phyloP scores from a whole-genome alignment of 345 rosid species.

The Cardamine resedifolia region DNA sequence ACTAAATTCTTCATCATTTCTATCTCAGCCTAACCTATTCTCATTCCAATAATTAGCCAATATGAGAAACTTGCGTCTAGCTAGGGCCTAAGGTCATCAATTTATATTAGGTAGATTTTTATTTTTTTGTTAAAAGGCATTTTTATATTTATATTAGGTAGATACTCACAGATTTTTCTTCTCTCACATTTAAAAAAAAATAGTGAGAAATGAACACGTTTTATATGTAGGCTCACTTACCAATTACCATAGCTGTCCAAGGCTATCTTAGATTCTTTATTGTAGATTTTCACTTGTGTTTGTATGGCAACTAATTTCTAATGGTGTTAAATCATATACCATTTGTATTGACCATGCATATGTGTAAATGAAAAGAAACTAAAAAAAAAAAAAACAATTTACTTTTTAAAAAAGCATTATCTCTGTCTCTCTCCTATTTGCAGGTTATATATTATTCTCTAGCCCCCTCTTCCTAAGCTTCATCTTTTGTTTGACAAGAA shows the following conservation, averaged over 20 bases:
- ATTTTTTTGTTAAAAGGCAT: no score
- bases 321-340: slow-evolving; percentile 9
- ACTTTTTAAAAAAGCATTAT: neutral
- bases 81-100: no score
- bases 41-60: neutral
- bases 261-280: neutral
- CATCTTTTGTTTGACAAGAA: neutral
- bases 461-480: slow-evolving; percentile 18
- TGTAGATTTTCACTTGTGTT: neutral
- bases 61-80: neutral
- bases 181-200: neutral
- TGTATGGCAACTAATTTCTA: neutral
- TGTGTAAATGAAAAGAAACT: neutral
- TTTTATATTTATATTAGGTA: neutral
- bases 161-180: neutral
- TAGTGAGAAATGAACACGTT: neutral
- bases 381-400: neutral
- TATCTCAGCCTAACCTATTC: neutral
- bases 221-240: neutral
- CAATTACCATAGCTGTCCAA: slow-evolving; percentile 11
- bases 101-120: neutral
- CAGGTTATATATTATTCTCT: slow-evolving; percentile 10
- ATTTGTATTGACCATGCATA: neutral
- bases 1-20: neutral
- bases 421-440: neutral